Conservation (phyloP, 495 filamentous ascomycete species). For the Cercophora scortea region DNA sequence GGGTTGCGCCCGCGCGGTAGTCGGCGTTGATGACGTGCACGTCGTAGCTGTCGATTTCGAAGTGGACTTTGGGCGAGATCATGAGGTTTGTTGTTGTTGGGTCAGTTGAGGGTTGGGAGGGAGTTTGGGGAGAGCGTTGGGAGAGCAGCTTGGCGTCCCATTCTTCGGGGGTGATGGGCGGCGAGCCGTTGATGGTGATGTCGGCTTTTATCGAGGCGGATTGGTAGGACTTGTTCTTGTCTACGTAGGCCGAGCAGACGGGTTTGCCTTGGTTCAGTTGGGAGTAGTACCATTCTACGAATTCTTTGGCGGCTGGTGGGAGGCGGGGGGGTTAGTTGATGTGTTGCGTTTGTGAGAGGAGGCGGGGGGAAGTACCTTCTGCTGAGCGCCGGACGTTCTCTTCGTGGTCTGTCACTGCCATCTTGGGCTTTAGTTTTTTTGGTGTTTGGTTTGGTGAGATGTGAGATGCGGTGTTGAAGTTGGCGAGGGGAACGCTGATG, state of each 20-base stretch:
- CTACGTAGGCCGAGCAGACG: constrained; percentile 29
- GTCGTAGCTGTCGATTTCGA: constrained; percentile 62
- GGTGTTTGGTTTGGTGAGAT: background rate
- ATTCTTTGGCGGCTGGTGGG: constrained; percentile 28
- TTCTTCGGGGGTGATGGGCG: constrained; percentile 24
- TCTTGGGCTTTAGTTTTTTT: background rate
- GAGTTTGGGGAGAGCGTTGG: background rate
- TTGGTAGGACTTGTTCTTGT: constrained; percentile 23
- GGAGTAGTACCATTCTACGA: constrained; percentile 36
- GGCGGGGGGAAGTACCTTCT: constrained; percentile 20
- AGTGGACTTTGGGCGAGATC: constrained; percentile 14
- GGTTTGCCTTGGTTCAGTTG: constrained; percentile 25
- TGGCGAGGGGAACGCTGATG: too few species aligned
- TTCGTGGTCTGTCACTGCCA: constrained; percentile 8
- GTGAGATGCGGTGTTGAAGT: background rate
- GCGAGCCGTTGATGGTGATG: constrained; percentile 39
- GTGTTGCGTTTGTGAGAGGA: background rate
- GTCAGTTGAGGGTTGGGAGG: background rate
- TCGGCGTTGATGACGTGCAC: constrained; percentile 65
- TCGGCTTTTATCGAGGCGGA: constrained; percentile 28
- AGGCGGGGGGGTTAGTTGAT: constrained; percentile 6
- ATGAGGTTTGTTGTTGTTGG: background rate
- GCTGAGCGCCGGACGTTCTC: constrained; percentile 16
- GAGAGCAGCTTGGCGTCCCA: constrained; percentile 34
- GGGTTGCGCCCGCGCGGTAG: constrained; percentile 38